Evolutionary conservation across 129 eudicot species (phyloP).

Genomic region (Helichrysum umbraculigerum): DNA sequence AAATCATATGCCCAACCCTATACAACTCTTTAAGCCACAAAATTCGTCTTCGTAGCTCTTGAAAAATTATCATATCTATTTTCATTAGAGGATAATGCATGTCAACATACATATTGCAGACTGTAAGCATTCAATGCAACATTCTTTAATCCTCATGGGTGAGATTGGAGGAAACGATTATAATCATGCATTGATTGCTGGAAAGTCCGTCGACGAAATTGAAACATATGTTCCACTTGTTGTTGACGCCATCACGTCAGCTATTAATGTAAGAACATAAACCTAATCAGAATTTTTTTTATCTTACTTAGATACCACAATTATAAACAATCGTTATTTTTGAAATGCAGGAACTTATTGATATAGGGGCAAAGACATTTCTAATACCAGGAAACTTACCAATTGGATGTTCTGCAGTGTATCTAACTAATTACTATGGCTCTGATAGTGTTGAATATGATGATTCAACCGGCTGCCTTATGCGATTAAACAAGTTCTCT

Average conservation of each 20-base stretch:
- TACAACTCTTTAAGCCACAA: no score
- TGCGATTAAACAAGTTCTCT: constrained; percentile 15
- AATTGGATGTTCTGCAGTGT: constrained; percentile 32
- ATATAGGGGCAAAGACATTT: constrained; percentile 31
- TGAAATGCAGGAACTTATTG: constrained; percentile 32
- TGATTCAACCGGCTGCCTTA: constrained; percentile 31
- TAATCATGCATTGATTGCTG: constrained; percentile 33
- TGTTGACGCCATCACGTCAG: constrained; percentile 18
- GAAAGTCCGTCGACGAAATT: constrained; percentile 22
- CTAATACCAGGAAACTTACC: constrained; percentile 39
- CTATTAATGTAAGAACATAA: constrained; percentile 23
- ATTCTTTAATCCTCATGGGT: constrained; percentile 31
- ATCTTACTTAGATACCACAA: background rate
- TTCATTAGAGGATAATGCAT: no score
- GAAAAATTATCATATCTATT: no score
- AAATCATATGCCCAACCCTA: no score
- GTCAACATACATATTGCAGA: background rate
- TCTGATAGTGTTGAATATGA: constrained; percentile 22
- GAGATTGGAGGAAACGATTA: constrained; percentile 44
- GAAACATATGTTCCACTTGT: constrained; percentile 32
- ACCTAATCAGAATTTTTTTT: background rate
- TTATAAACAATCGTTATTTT: background rate
- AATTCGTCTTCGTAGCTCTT: background rate
- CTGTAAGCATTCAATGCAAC: constrained; percentile 16
- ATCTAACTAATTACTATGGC: constrained; percentile 24